Conservation (phyloP, 495 filamentous ascomycete genomes). For the Apiosordaria backusii region DNA sequence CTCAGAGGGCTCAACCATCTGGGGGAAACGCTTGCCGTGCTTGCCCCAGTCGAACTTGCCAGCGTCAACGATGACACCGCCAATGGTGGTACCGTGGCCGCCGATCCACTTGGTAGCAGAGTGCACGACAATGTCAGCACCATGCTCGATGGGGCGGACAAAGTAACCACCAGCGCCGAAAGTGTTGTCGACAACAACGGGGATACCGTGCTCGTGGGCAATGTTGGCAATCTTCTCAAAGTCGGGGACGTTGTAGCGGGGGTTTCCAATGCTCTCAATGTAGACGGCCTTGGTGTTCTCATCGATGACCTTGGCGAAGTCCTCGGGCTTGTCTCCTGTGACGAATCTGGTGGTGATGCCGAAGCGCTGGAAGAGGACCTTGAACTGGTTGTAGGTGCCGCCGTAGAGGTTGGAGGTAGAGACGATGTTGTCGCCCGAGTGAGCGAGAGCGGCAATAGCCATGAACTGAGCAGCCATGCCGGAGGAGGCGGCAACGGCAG, state of each 20-base stretch:
- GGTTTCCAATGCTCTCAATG: constrained; percentile 94
- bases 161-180: constrained; percentile 97
- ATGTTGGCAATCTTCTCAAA: constrained; percentile 79
- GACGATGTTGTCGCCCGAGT: constrained; percentile 90
- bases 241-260: constrained; percentile 89
- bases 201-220: constrained; percentile 76
- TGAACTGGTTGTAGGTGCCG: constrained; percentile 98
- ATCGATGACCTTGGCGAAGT: constrained; percentile 83
- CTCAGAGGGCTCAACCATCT: constrained; percentile 85
- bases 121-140: constrained; percentile 92
- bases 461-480: constrained; percentile 96
- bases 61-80: constrained; percentile 82
- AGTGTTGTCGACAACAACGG: constrained; percentile 93
- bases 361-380: constrained; percentile 81
- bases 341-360: constrained; percentile 93
- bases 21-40: constrained; percentile 82
- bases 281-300: constrained; percentile 96
- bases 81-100: constrained; percentile 94
- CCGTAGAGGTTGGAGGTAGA: constrained; percentile 92
- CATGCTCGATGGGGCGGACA: constrained; percentile 83
- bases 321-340: constrained; percentile 73
- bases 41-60: constrained; percentile 98
- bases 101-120: constrained; percentile 99
- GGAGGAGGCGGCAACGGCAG: constrained; percentile 83
- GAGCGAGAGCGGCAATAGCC: constrained; percentile 77